phyloP scores from a whole-genome alignment of 2,329 filamentous ascomycete species.

The Trichoderma sp. region DNA sequence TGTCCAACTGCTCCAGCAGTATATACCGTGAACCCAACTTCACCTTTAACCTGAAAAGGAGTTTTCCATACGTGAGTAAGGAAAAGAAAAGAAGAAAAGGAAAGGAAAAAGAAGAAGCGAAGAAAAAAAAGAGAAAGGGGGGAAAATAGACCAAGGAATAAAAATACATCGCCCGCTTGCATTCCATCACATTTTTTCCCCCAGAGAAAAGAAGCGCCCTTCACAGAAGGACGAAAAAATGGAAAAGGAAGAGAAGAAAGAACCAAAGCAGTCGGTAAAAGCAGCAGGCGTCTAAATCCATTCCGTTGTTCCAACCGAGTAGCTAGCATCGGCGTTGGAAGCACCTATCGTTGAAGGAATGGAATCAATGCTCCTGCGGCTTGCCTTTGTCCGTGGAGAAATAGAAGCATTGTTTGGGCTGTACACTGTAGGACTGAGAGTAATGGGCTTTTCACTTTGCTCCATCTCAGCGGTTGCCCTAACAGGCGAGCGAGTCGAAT shows the following conservation, averaged over 20 bases:
- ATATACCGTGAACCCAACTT: neutral
- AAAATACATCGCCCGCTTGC: neutral
- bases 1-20: neutral
- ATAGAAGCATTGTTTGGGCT: conserved; percentile 31
- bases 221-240: neutral
- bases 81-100: neutral
- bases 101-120: neutral
- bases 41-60: neutral
- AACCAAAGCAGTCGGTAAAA: neutral
- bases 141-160: neutral
- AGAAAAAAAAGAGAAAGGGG: neutral
- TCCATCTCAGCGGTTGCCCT: conserved; percentile 26
- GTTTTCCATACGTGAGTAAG: neutral
- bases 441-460: conserved; percentile 29
- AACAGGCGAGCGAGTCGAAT: conserved; percentile 35
- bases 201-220: neutral
- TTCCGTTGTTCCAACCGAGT: conserved; percentile 15
- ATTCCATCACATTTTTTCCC: neutral
- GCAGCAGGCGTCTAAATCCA: conserved; percentile 20
- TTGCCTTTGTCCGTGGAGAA: neutral
- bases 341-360: neutral
- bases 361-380: neutral
- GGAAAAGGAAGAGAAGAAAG: neutral
- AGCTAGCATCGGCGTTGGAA: neutral
- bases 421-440: conserved; percentile 53